These are phyloP conservation scores for Alternaria sp. DNA, from an alignment of 2,329 filamentous ascomycete genomes.

Conservation along the genomic window DNA sequence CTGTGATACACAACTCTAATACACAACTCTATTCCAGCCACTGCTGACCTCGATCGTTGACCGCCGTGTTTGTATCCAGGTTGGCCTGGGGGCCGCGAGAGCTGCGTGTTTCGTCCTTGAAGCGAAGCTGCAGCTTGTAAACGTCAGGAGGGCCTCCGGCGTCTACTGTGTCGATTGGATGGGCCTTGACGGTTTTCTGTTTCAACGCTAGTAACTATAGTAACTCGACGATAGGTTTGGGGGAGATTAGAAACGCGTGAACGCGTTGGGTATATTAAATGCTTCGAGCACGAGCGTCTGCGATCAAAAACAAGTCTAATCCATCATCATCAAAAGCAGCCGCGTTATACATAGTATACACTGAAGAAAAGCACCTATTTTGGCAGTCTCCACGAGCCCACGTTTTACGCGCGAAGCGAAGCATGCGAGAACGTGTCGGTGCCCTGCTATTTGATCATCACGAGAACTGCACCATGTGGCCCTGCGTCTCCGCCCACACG, in stretches of 20 bases:
- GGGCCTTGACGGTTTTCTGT: background rate
- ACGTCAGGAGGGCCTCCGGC: slow-evolving; percentile 2
- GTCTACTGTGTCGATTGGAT: slow-evolving; percentile 3
- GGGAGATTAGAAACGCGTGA: slow-evolving; percentile 4
- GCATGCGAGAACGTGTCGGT: slow-evolving; percentile 3
- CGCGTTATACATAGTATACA: background rate
- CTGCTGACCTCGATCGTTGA: background rate
- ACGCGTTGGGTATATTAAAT: slow-evolving; percentile 1
- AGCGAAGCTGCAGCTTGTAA: background rate
- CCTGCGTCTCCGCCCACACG: background rate
- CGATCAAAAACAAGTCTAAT: background rate
- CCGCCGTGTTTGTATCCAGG: background rate
- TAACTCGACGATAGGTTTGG: slow-evolving; percentile 1
- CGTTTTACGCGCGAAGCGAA: slow-evolving; percentile 5
- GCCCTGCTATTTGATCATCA: background rate
- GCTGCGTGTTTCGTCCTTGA: slow-evolving; percentile 3
- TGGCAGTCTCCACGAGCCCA: background rate
- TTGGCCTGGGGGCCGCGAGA: slow-evolving; percentile 2
- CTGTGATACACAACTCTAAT: background rate
- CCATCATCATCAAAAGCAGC: background rate
- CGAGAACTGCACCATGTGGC: background rate
- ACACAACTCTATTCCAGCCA: background rate
- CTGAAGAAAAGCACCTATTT: background rate
- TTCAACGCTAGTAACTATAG: slow-evolving; percentile 2
- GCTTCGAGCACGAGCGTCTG: background rate